Conservation (phyloP, 441 rosid genomes). For the Populus hybrid region DNA sequence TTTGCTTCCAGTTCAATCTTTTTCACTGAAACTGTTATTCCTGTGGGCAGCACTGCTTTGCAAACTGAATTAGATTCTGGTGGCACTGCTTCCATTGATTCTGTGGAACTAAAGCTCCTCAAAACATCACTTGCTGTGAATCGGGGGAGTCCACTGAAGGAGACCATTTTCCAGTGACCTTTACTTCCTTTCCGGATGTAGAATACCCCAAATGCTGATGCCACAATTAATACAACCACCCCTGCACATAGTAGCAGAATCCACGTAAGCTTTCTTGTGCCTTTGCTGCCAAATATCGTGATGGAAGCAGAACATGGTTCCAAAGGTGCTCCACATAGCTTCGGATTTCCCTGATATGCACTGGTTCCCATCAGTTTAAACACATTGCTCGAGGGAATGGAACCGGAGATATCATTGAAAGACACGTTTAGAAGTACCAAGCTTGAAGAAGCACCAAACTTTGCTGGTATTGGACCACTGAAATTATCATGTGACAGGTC, state of each 20-base stretch:
- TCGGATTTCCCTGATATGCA: constrained; percentile 66
- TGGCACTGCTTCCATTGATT: too few species aligned
- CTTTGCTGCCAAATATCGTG: constrained; percentile 42
- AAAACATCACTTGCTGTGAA: too few species aligned
- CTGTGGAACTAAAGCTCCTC: too few species aligned
- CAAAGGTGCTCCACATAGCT: constrained; percentile 82
- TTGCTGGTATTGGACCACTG: constrained; percentile 59
- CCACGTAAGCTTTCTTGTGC: constrained; percentile 49
- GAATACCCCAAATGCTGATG: constrained; percentile 47
- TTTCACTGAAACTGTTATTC: too few species aligned
- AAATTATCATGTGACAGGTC: constrained; percentile 69
- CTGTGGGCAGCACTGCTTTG: too few species aligned
- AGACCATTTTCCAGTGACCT: constrained; percentile 76
- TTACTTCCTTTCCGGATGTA: constrained; percentile 47
- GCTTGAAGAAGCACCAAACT: constrained; percentile 48
- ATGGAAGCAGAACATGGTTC: constrained; percentile 52
- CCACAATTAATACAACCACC: constrained; percentile 36
- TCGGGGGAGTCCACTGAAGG: too few species aligned
- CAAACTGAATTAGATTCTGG: too few species aligned
- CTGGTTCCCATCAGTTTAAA: constrained; percentile 58
- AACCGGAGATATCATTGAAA: constrained; percentile 57
- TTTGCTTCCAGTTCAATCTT: too few species aligned
- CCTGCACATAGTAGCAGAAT: constrained; percentile 55
- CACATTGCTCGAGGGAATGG: constrained; percentile 51
- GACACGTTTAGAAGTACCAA: constrained; percentile 54